These are phyloP conservation scores for Neonectria ditissima DNA, from an alignment of 2,329 filamentous ascomycete species.

Conservation along the genomic window DNA sequence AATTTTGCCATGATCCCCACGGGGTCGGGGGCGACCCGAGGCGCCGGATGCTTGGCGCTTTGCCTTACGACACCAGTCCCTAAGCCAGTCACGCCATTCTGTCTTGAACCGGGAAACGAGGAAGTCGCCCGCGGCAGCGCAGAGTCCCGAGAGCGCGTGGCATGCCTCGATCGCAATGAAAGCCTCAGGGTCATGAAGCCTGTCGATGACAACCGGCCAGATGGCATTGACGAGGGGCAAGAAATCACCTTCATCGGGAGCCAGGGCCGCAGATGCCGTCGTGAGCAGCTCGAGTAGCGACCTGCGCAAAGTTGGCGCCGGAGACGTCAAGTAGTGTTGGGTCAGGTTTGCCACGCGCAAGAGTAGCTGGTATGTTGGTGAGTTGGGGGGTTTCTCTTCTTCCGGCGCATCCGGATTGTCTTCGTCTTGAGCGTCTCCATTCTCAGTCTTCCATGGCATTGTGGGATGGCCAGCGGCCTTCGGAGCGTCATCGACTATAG, in stretches of 20 bases:
- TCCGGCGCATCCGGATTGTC: slow-evolving; percentile 50
- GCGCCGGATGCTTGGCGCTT: slow-evolving; percentile 54
- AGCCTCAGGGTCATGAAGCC: slow-evolving; percentile 74
- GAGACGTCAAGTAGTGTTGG: slow-evolving; percentile 90
- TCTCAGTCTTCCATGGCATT: slow-evolving; percentile 53
- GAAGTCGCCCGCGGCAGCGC: slow-evolving; percentile 81
- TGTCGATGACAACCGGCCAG: slow-evolving; percentile 84
- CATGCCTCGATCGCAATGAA: slow-evolving; percentile 79
- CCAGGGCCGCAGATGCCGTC: slow-evolving; percentile 78
- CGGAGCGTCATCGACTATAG: slow-evolving; percentile 50
- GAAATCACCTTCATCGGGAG: slow-evolving; percentile 83
- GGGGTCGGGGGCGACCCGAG: slow-evolving; percentile 25
- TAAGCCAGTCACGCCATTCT: slow-evolving; percentile 73
- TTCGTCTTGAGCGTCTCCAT: slow-evolving; percentile 50
- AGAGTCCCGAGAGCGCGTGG: slow-evolving; percentile 75
- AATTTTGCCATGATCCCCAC: slow-evolving; percentile 36
- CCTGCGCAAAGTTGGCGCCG: slow-evolving; percentile 81
- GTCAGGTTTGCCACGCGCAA: slow-evolving; percentile 85
- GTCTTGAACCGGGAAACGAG: slow-evolving; percentile 79
- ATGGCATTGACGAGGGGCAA: slow-evolving; percentile 89
- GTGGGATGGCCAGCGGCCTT: slow-evolving; percentile 48
- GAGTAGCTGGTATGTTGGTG: slow-evolving; percentile 84
- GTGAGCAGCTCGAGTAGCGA: slow-evolving; percentile 82
- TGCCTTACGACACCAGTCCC: slow-evolving; percentile 59
- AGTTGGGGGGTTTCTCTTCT: slow-evolving; percentile 72